Evolutionary conservation across 768 basidiomycete genomes (phyloP).

Genomic region (Crassisporium funariophilum): DNA sequence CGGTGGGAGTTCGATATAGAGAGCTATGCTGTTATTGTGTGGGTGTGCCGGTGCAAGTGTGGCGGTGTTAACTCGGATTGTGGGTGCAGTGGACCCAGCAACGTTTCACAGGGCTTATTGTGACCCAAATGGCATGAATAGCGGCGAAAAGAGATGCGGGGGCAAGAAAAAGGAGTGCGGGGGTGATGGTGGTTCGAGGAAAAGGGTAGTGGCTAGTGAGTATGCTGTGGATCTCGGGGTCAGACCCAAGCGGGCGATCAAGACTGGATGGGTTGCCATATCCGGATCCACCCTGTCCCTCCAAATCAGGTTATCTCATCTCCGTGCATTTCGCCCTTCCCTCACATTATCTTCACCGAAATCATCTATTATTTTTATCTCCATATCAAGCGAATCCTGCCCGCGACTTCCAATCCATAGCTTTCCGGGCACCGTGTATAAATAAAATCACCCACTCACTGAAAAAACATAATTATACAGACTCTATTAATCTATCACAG

Average conservation of each 20-base stretch:
- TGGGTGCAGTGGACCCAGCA: background rate
- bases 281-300: conserved; percentile 14
- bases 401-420: no score
- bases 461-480: no score
- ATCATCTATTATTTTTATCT: no score
- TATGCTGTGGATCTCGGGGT: conserved; percentile 18
- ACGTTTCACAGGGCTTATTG: background rate
- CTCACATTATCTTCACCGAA: background rate
- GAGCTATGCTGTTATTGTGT: conserved; percentile 8
- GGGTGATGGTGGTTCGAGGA: conserved; percentile 12
- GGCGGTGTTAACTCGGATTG: background rate
- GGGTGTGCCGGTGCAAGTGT: conserved; percentile 5
- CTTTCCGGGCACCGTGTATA: no score
- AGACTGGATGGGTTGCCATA: conserved; percentile 20
- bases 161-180: conserved; percentile 6
- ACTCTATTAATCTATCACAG: conserved; percentile 7
- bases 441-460: no score
- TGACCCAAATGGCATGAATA: no score
- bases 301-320: conserved; percentile 40
- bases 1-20: conserved; percentile 4
- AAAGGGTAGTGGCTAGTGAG: conserved; percentile 19
- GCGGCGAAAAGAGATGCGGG: background rate
- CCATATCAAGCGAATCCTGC: no score
- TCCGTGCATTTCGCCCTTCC: conserved; percentile 33
- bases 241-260: conserved; percentile 23